These are phyloP conservation scores for Penicillium paradoxum DNA, from an alignment of 495 filamentous ascomycete genomes.

Conservation along the genomic window DNA sequence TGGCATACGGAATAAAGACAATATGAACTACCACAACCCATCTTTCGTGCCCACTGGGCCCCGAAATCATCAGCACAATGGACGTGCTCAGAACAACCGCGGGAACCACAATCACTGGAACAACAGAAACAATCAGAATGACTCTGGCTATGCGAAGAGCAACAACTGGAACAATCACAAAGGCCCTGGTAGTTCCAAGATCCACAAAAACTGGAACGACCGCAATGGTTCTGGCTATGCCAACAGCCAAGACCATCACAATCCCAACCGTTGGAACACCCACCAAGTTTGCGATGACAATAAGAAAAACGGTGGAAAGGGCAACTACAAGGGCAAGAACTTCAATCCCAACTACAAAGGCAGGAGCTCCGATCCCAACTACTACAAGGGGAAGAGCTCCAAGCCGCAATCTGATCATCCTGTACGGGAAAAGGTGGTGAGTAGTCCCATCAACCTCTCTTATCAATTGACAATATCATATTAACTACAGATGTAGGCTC, in stretches of 20 bases:
- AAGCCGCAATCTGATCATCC: neutral
- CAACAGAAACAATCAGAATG: neutral
- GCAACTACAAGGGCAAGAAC: neutral
- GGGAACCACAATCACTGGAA: neutral
- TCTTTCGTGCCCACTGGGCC: neutral
- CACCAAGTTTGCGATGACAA: neutral
- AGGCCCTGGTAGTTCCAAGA: neutral
- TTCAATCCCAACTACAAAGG: conserved; percentile 3
- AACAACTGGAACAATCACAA: neutral
- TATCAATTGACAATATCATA: neutral
- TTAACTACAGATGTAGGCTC: neutral
- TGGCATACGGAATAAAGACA: neutral
- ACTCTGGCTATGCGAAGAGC: neutral
- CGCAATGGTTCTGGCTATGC: neutral
- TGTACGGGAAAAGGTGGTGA: neutral
- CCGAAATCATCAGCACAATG: neutral
- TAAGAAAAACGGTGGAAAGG: neutral
- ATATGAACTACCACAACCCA: neutral
- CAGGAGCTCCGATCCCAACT: neutral
- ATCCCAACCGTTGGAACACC: neutral
- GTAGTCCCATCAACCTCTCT: neutral
- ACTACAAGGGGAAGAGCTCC: neutral
- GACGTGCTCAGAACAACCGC: neutral
- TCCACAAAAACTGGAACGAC: neutral
- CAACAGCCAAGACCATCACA: neutral